These are phyloP conservation scores for Phaseolus coccineus DNA, from an alignment of 331 rosid species.

Conservation along the genomic window DNA sequence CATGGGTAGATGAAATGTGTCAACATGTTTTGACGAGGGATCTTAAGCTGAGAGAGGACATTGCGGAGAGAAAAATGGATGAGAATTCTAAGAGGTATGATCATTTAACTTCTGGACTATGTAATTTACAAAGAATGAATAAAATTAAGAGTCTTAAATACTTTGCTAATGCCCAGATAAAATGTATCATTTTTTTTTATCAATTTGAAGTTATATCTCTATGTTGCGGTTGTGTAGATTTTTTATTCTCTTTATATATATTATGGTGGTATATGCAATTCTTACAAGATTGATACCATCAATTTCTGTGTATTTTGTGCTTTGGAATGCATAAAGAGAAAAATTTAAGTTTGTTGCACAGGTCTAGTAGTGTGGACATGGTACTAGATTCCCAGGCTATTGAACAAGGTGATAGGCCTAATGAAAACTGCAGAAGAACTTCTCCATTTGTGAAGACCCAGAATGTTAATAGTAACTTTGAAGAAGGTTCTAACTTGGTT, in stretches of 20 bases:
- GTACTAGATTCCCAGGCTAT: not conserved
- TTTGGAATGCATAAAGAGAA: no score
- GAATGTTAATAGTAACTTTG: not conserved
- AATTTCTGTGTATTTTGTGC: no score
- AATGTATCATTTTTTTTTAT: constrained; percentile 19
- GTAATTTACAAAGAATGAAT: not conserved
- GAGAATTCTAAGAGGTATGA: constrained; percentile 18
- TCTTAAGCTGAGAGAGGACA: no score
- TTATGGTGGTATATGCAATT: not conserved
- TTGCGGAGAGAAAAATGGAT: not conserved
- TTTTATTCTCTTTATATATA: not conserved
- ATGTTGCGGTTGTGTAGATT: not conserved
- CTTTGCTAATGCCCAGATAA: not conserved
- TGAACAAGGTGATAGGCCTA: not conserved
- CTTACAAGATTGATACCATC: not conserved
- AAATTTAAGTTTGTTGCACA: no score
- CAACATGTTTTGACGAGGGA: not conserved
- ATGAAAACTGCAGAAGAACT: not conserved
- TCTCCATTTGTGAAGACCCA: not conserved
- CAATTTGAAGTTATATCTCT: not conserved
- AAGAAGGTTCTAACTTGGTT: not conserved
- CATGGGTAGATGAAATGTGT: constrained; percentile 41
- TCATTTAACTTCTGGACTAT: not conserved
- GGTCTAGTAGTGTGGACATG: not conserved
- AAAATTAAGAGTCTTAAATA: not conserved